Base-by-base conservation (phyloP, 2,329 filamentous ascomycete genomes). In the Pseudofabraea citricarpa region DNA sequence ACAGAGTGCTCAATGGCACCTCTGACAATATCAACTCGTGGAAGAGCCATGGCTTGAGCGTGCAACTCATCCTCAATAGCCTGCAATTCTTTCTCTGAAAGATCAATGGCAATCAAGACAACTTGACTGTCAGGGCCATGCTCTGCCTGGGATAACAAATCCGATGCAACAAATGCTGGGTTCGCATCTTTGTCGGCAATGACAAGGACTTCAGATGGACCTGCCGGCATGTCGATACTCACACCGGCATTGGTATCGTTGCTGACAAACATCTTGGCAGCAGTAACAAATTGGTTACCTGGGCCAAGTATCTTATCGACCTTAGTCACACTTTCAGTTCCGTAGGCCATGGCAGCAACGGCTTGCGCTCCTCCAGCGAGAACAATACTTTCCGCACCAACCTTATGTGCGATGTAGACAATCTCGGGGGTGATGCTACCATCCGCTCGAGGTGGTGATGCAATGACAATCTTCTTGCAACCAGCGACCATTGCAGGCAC, bases 251-350 rank as follows among this genome's bases (percentile, higher is more conserved):
- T 94, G 35, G 93, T 97, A 63, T 98, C 93, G 65, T 98, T 98
- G 66, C 85, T 88, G 33, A 98, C 93, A 56, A 90, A 77, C 93
- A 98, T 98, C 78, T 98, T 98, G 41, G 88, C 93, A 1, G 93
- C 93, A 0, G 93, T 98, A 31, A 98, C 93, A 61, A 97, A 98
- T 66, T 97, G 93, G 68, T 98, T 98, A 26, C 93, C 93, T 3
- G 93, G 93, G 0, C 93, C 93, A 10, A 97, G 80, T 56, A 98
- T 96, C 79, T 98, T 98, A 74, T 98, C 93, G 6, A 98, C 93
- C 72, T 98, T 98, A 65, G 75, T 87, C 40, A 98, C 81, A 56
- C 83, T 91, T 67, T 96, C 86, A 1, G 93, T 98, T 37, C 93
- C 93, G 68, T 98, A 98, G 2, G 93, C 93, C 84, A 98, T 86